These are phyloP conservation scores for Ordospora colligata DNA, from an alignment of 371 early-diverging fungal species.

Conservation along the genomic window DNA sequence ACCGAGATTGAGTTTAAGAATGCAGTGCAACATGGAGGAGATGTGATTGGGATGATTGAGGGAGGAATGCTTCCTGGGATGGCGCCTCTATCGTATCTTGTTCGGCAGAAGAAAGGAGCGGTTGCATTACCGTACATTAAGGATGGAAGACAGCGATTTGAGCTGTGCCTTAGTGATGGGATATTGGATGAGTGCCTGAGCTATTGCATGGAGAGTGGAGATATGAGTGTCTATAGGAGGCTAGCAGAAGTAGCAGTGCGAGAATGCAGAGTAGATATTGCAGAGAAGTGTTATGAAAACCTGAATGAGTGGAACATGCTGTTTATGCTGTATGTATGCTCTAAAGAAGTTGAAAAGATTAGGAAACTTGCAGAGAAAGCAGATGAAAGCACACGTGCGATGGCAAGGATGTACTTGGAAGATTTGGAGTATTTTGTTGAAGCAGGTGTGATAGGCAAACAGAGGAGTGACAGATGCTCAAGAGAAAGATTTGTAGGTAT, in stretches of 20 bases:
- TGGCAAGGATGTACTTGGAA: slow-evolving; percentile 14
- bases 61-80: slow-evolving; percentile 87
- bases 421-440: slow-evolving; percentile 15
- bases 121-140: slow-evolving; percentile 91
- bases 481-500: not conserved
- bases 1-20: slow-evolving; percentile 92
- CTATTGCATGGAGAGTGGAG: slow-evolving; percentile 18
- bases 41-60: slow-evolving; percentile 79
- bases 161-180: slow-evolving; percentile 63
- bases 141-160: slow-evolving; percentile 80
- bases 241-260: slow-evolving; percentile 37
- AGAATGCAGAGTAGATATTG: slow-evolving; percentile 31
- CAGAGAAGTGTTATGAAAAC: slow-evolving; percentile 50
- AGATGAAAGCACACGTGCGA: not conserved
- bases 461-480: not conserved
- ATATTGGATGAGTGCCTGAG: slow-evolving; percentile 43
- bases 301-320: slow-evolving; percentile 38
- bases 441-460: not conserved
- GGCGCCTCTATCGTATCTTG: slow-evolving; percentile 87
- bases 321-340: slow-evolving; percentile 53
- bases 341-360: slow-evolving; percentile 47
- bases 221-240: slow-evolving; percentile 20
- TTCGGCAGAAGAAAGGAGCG: slow-evolving; percentile 90
- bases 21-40: slow-evolving; percentile 77
- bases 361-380: slow-evolving; percentile 4